Evolutionary conservation across 208 protist species (phyloP).

Genomic region (Trichomonas vaginalis): DNA sequence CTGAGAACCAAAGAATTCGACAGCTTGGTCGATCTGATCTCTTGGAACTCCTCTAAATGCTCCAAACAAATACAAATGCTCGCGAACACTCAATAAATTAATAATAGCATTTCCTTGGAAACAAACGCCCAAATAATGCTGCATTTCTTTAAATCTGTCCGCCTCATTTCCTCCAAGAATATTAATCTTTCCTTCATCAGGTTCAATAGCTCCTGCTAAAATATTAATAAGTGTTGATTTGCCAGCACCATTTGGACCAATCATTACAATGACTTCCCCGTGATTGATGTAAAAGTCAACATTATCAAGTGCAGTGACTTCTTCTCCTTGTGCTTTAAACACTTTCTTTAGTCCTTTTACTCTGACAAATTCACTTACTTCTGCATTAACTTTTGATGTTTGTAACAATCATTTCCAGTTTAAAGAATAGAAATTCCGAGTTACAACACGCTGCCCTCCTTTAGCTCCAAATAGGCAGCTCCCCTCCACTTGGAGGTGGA

Average conservation of each 20-base stretch:
- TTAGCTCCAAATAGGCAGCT: too few species aligned
- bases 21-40: neutral
- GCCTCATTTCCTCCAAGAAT: neutral
- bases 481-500: too few species aligned
- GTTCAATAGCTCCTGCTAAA: neutral
- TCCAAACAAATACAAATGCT: neutral
- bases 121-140: neutral
- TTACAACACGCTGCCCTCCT: too few species aligned
- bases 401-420: too few species aligned
- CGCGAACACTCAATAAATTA: neutral
- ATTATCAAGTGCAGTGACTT: neutral
- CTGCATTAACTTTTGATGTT: neutral
- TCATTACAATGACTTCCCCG: neutral
- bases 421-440: too few species aligned
- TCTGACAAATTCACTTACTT: neutral
- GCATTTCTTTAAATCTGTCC: neutral
- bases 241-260: slow-evolving; percentile 14
- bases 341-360: neutral
- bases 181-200: neutral
- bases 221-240: neutral
- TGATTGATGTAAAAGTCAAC: neutral
- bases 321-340: neutral
- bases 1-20: neutral
- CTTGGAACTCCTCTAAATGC: neutral
- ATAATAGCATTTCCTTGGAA: neutral